Percentiles rank a stretch among this genome's conserved stretches.
phyloP scores from a whole-genome alignment of 2,329 filamentous ascomycete species.

The Fusarium goolgardi region DNA sequence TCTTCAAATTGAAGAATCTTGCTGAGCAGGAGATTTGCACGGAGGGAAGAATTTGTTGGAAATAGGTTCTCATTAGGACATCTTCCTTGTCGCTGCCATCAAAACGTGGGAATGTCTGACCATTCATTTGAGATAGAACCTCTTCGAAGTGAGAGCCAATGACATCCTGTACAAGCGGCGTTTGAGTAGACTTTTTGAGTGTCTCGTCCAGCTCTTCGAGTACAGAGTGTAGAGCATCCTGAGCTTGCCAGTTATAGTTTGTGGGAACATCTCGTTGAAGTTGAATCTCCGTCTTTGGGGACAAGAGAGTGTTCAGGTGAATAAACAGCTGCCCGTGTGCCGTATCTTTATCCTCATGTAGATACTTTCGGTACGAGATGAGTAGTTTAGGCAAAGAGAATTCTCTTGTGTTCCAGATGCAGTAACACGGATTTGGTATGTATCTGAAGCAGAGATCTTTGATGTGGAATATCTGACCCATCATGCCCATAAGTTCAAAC shows the following conservation, averaged over 20 bases:
- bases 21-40: not conserved
- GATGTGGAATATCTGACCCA: constrained; percentile 21
- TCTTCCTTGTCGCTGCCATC: constrained; percentile 7
- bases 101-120: not conserved
- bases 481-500: constrained; percentile 22
- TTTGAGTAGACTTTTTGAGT: not conserved
- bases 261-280: not conserved
- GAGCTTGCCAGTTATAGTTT: constrained; percentile 9
- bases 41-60: not conserved
- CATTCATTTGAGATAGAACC: constrained; percentile 19
- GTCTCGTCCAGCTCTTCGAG: not conserved
- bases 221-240: constrained; percentile 11
- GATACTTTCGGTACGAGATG: not conserved
- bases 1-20: constrained; percentile 8
- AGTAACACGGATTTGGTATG: constrained; percentile 26
- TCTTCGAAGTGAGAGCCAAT: constrained; percentile 14
- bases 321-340: not conserved
- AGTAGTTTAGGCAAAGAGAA: constrained; percentile 5
- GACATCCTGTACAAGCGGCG: not conserved
- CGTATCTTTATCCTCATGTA: not conserved
- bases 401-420: not conserved
- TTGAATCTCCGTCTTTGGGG: not conserved
- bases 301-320: not conserved
- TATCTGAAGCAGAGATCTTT: constrained; percentile 28
- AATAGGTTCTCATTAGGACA: constrained; percentile 5